Base-by-base conservation (phyloP, 441 rosid genomes). In the Pelargonium australe region DNA sequence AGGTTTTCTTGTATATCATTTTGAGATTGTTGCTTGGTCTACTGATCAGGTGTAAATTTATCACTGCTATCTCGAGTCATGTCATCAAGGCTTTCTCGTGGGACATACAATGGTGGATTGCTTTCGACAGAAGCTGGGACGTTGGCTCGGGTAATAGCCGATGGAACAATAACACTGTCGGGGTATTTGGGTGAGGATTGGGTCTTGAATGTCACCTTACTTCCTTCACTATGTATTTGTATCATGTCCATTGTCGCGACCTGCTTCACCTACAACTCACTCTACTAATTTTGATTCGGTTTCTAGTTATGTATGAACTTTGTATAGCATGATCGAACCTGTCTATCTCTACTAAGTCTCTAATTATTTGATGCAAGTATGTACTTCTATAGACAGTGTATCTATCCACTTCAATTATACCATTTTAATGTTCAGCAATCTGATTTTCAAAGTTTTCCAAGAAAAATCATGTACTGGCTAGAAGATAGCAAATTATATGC, bases 71-170 rank as follows among this genome's bases (percentile, higher is more conserved):
- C 86, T 2, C 77, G 85, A 12, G 86, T 81, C 5, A 83, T 85
- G 86, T 83, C 89, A 0, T 80, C 86, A 0, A 84, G 88, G 79
- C 86, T 82, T 66, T 79, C 88, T 13, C 74, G 81, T 5, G 89
- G 89, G 70, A 85, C 89, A 14, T 83, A 74, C 72, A 83, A 85
- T 0, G 89, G 89, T 1, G 89, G 86, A 10, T 64, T 85, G 64
- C 84, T 85, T 28, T 85, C 89, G 0, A 85, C 86, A 14, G 89
- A 85, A 74, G 89, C 89, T 0, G 86, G 89, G 23, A 85, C 89
- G 0, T 62, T 85, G 19, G 86, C 89, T 62, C 81, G 89, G 2
- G 86, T 85, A 12, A 74, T 85, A 13, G 85, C 86, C 8, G 89
- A 85, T 72, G 85, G 82, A 69, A 85, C 89, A 2, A 83, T 83